Conservation (phyloP, 176 grass and related monocot species). For the Aegilops bicornis region DNA sequence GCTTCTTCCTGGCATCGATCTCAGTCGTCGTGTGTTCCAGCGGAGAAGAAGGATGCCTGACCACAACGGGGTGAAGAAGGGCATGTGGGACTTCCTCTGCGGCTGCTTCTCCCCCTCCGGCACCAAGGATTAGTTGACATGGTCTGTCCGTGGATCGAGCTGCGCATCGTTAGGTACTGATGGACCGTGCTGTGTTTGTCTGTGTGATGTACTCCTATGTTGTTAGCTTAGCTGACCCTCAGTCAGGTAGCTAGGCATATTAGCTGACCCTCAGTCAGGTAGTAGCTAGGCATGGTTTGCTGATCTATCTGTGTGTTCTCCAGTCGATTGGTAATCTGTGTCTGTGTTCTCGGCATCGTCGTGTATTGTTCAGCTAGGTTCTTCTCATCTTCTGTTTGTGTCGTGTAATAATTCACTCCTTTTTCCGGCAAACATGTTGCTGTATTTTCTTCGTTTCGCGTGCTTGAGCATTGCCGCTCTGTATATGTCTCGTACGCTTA, state of each 20-base stretch:
- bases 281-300: not conserved
- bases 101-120: slow-evolving; percentile 29
- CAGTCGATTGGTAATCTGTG: not conserved
- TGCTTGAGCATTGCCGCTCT: too few relatives aligned
- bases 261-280: too few relatives aligned
- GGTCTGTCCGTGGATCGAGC: too few relatives aligned
- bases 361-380: too few relatives aligned
- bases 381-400: too few relatives aligned
- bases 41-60: not conserved
- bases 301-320: not conserved
- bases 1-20: too few relatives aligned
- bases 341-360: too few relatives aligned
- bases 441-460: too few relatives aligned
- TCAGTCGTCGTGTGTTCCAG: too few relatives aligned
- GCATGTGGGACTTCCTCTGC: not conserved
- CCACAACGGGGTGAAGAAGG: slow-evolving; percentile 36
- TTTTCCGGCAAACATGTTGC: not conserved
- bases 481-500: too few relatives aligned
- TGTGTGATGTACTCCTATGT: not conserved
- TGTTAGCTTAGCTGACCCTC: too few relatives aligned
- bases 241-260: too few relatives aligned
- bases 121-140: not conserved
- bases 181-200: not conserved
- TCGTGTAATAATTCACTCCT: not conserved
- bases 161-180: not conserved